These are phyloP conservation scores for Ustilago bromivora DNA, from an alignment of 1,284 basidiomycete genomes.

Conservation along the genomic window DNA sequence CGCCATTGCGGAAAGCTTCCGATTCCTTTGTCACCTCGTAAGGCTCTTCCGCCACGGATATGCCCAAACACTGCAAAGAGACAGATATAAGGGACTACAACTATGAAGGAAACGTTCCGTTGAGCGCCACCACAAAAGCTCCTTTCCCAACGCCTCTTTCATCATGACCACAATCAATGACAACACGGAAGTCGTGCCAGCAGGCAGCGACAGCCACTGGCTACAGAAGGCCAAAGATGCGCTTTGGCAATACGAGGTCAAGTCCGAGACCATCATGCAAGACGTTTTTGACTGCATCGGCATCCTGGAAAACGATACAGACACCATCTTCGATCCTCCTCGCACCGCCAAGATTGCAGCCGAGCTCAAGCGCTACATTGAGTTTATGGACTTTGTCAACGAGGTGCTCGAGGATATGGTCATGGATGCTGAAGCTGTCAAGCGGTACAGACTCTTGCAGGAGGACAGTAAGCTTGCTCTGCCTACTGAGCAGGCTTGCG, in stretches of 20 bases:
- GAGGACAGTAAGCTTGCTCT: constrained; percentile 12
- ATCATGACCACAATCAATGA: not conserved
- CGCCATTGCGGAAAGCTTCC: not conserved
- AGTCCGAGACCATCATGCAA: constrained; percentile 18
- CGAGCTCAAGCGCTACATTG: constrained; percentile 17
- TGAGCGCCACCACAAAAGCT: not conserved
- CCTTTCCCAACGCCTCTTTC: not conserved
- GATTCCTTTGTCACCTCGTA: not conserved
- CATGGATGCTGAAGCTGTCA: constrained; percentile 16
- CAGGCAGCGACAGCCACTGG: not conserved
- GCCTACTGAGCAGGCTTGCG: constrained; percentile 9
- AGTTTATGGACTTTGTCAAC: constrained; percentile 25
- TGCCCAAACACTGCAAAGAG: not conserved
- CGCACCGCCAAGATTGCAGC: constrained; percentile 11
- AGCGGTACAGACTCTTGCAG: constrained; percentile 11
- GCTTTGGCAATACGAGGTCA: constrained; percentile 21
- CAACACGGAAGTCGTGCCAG: not conserved
- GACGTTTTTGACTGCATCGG: constrained; percentile 25
- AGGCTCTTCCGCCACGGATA: not conserved
- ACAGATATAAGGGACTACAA: no score
- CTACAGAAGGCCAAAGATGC: constrained; percentile 17
- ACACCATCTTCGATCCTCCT: constrained; percentile 8
- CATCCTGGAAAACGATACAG: constrained; percentile 9
- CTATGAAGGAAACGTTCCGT: no score
- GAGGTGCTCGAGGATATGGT: constrained; percentile 26